phyloP scores from a whole-genome alignment of 768 basidiomycete species.

The Leccinellum albellum region DNA sequence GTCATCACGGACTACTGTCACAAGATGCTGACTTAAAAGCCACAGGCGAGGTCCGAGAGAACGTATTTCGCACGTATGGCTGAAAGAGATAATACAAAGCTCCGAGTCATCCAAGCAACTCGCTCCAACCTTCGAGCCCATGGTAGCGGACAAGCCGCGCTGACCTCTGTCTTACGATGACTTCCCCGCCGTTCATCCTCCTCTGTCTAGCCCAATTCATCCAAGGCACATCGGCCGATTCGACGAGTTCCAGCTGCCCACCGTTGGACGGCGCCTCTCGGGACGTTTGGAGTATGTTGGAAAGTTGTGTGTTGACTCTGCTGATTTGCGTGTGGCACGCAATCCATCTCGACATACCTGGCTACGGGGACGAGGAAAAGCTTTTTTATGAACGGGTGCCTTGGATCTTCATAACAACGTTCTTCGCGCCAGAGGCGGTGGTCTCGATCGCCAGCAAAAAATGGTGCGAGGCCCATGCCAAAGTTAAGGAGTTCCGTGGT shows the following conservation, averaged over 20 bases:
- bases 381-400: background rate
- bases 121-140: background rate
- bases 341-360: background rate
- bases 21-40: background rate
- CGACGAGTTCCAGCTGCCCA: background rate
- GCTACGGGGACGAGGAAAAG: background rate
- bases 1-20: background rate
- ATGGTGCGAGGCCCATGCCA: background rate
- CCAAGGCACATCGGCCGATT: background rate
- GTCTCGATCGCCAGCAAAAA: background rate
- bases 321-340: constrained; percentile 1
- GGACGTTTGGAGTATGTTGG: background rate
- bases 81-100: background rate
- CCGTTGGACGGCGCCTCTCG: background rate
- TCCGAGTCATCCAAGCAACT: background rate
- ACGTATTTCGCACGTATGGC: background rate
- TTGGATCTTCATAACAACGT: background rate
- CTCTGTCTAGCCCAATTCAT: background rate
- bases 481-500: background rate
- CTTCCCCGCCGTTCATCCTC: background rate
- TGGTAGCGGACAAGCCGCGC: background rate
- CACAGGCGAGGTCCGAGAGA: background rate
- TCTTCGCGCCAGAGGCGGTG: background rate
- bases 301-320: background rate
- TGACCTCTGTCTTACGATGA: background rate